Base-by-base conservation (phyloP, 768 basidiomycete genomes). In the Asterophora parasitica region DNA sequence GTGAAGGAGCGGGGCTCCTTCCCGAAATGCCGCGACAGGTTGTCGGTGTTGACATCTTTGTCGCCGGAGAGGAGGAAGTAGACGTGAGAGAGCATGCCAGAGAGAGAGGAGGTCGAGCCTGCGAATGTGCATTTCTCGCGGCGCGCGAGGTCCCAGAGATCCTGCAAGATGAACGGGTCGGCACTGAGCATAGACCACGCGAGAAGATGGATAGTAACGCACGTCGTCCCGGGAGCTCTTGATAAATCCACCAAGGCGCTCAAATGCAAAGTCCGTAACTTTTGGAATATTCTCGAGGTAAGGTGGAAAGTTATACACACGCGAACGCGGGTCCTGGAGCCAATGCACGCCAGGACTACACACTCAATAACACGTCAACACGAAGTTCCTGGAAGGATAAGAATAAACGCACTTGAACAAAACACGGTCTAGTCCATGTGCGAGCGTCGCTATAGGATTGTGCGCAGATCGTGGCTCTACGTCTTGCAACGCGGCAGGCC, bases 71-170 rank as follows among this genome's bases (percentile, higher is more conserved):
- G 71, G 13, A 92, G 73, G 60, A 92, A 91, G 61, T 96, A 98
- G 13, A 95, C 80, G 40, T 97, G 92, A 36, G 81, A 75, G 35
- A 96, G 72, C 58, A 93, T 81, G 30, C 87, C 83, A 0, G 91
- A 85, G 43, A 96, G 65, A 1, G 91, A 92, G 7, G 92, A 95
- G 0, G 94, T 98, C 3, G 91, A 94, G 3, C 94, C 95, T 2
- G 79, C 79, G 61, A 88, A 96, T 20, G 58, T 70, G 35, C 78
- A 76, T 0, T 74, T 65, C 50, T 88, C 73, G 35, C 67, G 63
- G 54, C 75, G 71, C 1, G 88, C 85, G 11, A 95, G 66, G 8
- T 59, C 57, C 51, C 73, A 71, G 8, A 95, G 67, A 48, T 90
- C 86, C 85, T 92, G 45, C 6, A 17, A 13, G 17, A 1, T 4